Percentiles rank a stretch among this genome's conserved stretches.
Evolutionary conservation across 805 yeast species (phyloP).

Genomic region (Wickerhamiella allomyrinae): DNA sequence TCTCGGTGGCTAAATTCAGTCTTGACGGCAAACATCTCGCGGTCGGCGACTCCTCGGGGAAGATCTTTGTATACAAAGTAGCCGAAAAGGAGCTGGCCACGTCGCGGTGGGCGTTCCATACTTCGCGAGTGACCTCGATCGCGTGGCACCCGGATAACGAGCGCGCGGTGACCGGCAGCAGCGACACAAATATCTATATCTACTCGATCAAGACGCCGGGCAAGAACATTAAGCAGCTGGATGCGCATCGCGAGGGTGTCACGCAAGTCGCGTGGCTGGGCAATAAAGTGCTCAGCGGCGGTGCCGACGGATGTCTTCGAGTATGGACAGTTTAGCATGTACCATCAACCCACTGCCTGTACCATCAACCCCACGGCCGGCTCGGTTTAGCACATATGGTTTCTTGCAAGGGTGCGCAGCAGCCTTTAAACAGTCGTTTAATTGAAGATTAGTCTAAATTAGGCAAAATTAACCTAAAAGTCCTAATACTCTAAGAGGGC

Average conservation of each 20-base stretch:
- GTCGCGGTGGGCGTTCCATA: conserved; percentile 92
- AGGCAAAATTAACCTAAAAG: too few relatives aligned
- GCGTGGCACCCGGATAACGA: conserved; percentile 67
- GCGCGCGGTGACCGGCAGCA: conserved; percentile 61
- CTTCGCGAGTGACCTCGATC: conserved; percentile 62
- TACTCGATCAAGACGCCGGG: conserved; percentile 71
- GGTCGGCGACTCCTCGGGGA: conserved; percentile 77
- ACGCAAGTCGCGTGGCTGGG: conserved; percentile 54
- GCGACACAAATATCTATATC: conserved; percentile 68
- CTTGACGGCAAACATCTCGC: conserved; percentile 59
- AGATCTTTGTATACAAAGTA: conserved; percentile 57
- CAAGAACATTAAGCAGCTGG: conserved; percentile 55
- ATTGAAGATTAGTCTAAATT: too few relatives aligned
- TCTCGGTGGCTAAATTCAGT: conserved; percentile 52
- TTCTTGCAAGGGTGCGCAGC: too few relatives aligned
- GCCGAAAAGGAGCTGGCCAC: conserved; percentile 43
- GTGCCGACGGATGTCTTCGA: conserved; percentile 70
- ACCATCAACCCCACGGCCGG: too few relatives aligned
- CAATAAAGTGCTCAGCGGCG: conserved; percentile 47
- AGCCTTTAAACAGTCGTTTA: too few relatives aligned
- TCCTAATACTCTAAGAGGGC: too few relatives aligned
- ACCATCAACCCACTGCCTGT: too few relatives aligned
- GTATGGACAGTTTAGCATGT: conserved; percentile 39
- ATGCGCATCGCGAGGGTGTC: conserved; percentile 85
- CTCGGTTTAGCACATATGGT: too few relatives aligned